These are phyloP conservation scores for Volvox carteri DNA, from an alignment of 163 green algal species.

Conservation along the genomic window DNA sequence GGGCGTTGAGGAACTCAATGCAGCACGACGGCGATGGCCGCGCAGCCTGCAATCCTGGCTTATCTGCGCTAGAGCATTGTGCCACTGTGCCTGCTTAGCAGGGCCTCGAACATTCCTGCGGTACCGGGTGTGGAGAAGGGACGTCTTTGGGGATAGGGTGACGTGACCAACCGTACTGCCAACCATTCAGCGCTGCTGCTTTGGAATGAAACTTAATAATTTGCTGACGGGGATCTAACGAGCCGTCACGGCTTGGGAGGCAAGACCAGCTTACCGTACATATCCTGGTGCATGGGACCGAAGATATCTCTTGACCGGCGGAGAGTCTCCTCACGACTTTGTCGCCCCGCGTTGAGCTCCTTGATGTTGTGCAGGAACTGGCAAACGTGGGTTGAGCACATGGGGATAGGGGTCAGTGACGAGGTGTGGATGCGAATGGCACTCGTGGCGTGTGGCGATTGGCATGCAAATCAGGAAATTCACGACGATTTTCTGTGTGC, in stretches of 20 bases:
- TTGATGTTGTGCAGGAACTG: conserved; percentile 87
- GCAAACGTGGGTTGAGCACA: not conserved
- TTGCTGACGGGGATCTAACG: too few species aligned
- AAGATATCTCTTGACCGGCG: conserved; percentile 78
- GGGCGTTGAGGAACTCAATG: too few species aligned
- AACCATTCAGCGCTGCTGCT: not conserved
- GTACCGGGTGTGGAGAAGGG: not conserved
- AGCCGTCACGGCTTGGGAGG: too few species aligned
- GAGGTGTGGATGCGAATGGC: too few species aligned
- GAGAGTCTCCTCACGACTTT: conserved; percentile 83
- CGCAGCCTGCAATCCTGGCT: not conserved
- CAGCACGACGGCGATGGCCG: too few species aligned
- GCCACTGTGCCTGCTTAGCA: conserved; percentile 47
- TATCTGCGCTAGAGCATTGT: conserved; percentile 18
- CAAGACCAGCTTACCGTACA: conserved; percentile 75
- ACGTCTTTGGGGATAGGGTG: not conserved
- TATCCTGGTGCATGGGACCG: conserved; percentile 73
- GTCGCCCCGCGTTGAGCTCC: conserved; percentile 85
- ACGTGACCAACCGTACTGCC: too few species aligned
- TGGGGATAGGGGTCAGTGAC: too few species aligned
- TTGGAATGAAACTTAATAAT: too few species aligned
- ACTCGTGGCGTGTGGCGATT: too few species aligned
- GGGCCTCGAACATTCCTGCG: conserved; percentile 49
- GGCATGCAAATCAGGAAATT: too few species aligned
- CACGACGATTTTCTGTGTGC: too few species aligned